These are phyloP conservation scores for Asterionellopsis glacialis DNA, from an alignment of 108 stramenopile species.

Conservation along the genomic window DNA sequence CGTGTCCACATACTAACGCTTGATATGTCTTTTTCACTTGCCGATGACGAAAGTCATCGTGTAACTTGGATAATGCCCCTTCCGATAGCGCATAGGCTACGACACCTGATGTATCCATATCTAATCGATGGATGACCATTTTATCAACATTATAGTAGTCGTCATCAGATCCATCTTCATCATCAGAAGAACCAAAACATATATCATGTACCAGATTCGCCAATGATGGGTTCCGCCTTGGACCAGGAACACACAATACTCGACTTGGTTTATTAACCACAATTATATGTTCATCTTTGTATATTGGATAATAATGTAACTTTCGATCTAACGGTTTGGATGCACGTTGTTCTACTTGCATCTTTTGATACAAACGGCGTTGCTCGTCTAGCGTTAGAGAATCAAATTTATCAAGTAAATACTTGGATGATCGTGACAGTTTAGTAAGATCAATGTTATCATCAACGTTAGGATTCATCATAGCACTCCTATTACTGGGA, in stretches of 20 bases:
- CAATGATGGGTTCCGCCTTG: constrained; percentile 59
- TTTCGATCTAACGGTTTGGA: constrained; percentile 13
- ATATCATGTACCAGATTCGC: constrained; percentile 46
- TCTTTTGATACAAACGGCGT: constrained; percentile 19
- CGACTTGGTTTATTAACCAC: constrained; percentile 66
- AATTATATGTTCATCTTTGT: constrained; percentile 55
- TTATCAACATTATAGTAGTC: constrained; percentile 38
- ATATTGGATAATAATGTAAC: constrained; percentile 40
- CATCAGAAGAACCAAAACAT: background rate
- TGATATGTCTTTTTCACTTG: constrained; percentile 42
- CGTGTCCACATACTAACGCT: constrained; percentile 37
- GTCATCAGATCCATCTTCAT: constrained; percentile 9
- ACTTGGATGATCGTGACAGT: no score
- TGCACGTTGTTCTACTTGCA: constrained; percentile 23
- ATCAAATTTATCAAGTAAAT: constrained; percentile 1
- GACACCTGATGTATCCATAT: constrained; percentile 78
- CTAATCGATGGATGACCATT: constrained; percentile 76
- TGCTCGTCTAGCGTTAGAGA: constrained; percentile 6
- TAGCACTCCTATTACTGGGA: no score
- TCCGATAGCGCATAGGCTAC: constrained; percentile 60
- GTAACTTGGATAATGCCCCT: constrained; percentile 43
- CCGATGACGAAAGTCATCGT: constrained; percentile 49
- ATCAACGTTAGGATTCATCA: no score
- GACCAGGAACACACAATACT: constrained; percentile 63
- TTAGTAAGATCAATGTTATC: no score